Evolutionary conservation across 805 yeast species (phyloP), one percentile per base, ranked within the genome.

Genomic region (Kodamaea restingae): DNA sequence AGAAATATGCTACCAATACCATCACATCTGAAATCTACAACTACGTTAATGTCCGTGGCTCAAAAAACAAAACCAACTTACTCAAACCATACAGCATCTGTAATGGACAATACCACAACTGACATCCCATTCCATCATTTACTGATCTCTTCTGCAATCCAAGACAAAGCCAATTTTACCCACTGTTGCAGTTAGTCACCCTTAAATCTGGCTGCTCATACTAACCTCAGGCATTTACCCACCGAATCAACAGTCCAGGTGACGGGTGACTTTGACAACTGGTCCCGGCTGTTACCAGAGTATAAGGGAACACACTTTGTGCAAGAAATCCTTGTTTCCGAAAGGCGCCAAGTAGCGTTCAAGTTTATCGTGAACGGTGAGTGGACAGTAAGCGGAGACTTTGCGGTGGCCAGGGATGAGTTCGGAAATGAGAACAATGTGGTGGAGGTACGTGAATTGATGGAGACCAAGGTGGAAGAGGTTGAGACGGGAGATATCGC

Each of bases 181-280:
- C 22, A 20, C 22, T 8, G 5, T 6, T 8, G 22, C 8, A 20
- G 7, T 8, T 20, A 20, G 5, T 20, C 22, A 20, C 22, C 22
- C 22, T 20, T 20, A 6, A 8, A 20, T 20, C 22, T 6, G 22
- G 7, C 22, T 20, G 8, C 8, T 8, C 5, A 20, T 37, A 40
- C 43, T 43, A 43, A 44, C 47, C 8, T 6, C 38, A 44, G 48
- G 48, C 38, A 35, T 5, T 22, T 38, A 25, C 28, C 30, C 17
- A 31, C 17, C 18, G 47, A 44, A 20, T 32, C 43, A 5, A 48
- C 61, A 7, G 60, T 67, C 18, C 58, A 57, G 20, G 60, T 67
- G 15, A 67, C 73, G 1, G 74, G 74, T 4, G 58, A 50, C 46
- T 68, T 68, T 46, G 71, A 67, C 44, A 48, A 60, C 40, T 68